Evolutionary conservation across 805 yeast species (phyloP), one percentile per base, ranked within the genome.

Genomic region (Teunomyces cretensis): DNA sequence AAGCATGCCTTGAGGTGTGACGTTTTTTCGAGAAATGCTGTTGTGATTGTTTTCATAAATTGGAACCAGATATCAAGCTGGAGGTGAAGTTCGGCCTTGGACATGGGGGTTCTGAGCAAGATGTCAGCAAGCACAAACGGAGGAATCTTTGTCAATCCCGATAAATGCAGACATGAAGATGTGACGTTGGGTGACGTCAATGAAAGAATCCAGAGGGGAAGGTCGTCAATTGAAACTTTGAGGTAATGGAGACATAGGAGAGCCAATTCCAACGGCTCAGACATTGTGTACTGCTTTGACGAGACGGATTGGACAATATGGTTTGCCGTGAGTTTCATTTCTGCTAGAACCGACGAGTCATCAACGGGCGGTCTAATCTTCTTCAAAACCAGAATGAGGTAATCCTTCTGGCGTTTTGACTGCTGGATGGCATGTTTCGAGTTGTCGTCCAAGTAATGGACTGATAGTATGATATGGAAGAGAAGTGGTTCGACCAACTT

Each of bases 121-220:
- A 75, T 53, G 46, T 76, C 78, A 1, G 63, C 56, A 1, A 63
- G 39, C 1, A 76, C 61, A 53, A 68, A 72, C 0, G 67, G 52
- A 0, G 81, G 80, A 12, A 74, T 59, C 2, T 56, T 49, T 1
- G 57, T 43, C 8, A 58, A 46, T 13, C 64, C 61, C 0, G 63
- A 40, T 8, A 76, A 52, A 1, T 65, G 47, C 2, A 47, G 31
- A 45, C 77, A 73, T 3, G 75, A 65, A 2, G 53, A 56, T 6
- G 58, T 49, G 9, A 75, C 58, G 32, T 50, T 55, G 0, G 63
- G 50, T 0, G 78, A 56, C 3, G 51, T 35, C 0, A 74, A 49
- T 4, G 74, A 66, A 6, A 46, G 49, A 1, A 70, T 57, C 75
- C 75, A 72, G 1, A 55, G 45, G 0, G 45, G 26, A 4, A 58